These are phyloP conservation scores for Mycena venus DNA, from an alignment of 768 basidiomycete genomes.

Conservation along the genomic window DNA sequence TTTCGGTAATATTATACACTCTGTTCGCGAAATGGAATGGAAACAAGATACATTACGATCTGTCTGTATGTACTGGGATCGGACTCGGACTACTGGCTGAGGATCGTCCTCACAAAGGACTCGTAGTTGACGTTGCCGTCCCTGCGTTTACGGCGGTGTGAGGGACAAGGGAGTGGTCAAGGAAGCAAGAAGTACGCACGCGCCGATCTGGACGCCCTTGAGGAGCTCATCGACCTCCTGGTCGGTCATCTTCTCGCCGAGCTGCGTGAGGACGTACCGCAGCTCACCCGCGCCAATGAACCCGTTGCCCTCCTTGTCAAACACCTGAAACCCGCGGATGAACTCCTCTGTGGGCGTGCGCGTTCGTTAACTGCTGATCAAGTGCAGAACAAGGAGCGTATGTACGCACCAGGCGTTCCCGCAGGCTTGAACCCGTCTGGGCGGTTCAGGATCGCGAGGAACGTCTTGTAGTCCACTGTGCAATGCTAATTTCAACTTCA, in stretches of 20 bases:
- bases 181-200: slow-evolving; percentile 63
- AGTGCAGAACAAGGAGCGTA: neutral
- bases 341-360: slow-evolving; percentile 83
- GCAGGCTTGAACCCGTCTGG: slow-evolving; percentile 98
- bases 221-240: slow-evolving; percentile 98
- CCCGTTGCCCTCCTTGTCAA: slow-evolving; percentile 95
- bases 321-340: slow-evolving; percentile 98
- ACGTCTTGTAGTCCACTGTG: slow-evolving; percentile 91
- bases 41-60: neutral
- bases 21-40: neutral
- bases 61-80: too few relatives aligned
- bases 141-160: slow-evolving; percentile 58
- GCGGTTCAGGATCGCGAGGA: slow-evolving; percentile 91
- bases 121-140: slow-evolving; percentile 99
- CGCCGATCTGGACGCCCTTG: slow-evolving; percentile 93
- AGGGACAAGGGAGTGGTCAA: slow-evolving; percentile 23
- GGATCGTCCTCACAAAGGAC: slow-evolving; percentile 94
- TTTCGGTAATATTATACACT: slow-evolving; percentile 16
- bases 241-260: slow-evolving; percentile 98
- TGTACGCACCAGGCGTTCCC: slow-evolving; percentile 87
- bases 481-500: too few relatives aligned
- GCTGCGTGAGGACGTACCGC: slow-evolving; percentile 93
- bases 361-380: too few relatives aligned
- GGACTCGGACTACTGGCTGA: slow-evolving; percentile 75
- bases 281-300: slow-evolving; percentile 94